Conservation (phyloP, 192 early-diverging fungal genomes). For the Podila horticola region DNA sequence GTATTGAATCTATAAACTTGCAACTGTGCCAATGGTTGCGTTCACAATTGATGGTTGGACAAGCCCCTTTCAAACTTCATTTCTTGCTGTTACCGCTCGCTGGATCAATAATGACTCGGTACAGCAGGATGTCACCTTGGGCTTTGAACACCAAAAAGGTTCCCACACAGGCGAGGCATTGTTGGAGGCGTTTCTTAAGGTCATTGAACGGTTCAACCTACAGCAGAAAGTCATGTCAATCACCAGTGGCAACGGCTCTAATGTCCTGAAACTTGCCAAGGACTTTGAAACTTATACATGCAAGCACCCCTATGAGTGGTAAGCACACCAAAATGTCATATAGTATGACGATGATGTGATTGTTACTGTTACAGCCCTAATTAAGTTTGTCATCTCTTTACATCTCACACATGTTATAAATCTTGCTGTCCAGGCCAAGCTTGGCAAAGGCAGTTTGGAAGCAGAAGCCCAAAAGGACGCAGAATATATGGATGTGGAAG, state of each 20-base stretch:
- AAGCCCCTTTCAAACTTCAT: slow-evolving; percentile 17
- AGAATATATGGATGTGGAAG: slow-evolving; percentile 11
- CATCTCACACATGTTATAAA: slow-evolving; percentile 27
- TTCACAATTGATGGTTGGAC: slow-evolving; percentile 31
- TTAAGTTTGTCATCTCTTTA: no score
- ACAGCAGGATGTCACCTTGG: slow-evolving; percentile 15
- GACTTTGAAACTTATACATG: slow-evolving; percentile 12
- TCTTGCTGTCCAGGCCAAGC: slow-evolving; percentile 30
- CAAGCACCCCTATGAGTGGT: slow-evolving; percentile 4
- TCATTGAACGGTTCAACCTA: slow-evolving; percentile 11
- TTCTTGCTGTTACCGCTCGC: slow-evolving; percentile 20
- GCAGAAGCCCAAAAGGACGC: slow-evolving; percentile 9
- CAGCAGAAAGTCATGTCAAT: slow-evolving; percentile 25
- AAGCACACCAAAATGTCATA: background rate
- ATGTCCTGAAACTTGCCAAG: slow-evolving; percentile 19
- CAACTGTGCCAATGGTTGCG: slow-evolving; percentile 14
- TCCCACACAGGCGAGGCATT: slow-evolving; percentile 21
- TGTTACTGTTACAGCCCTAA: no score
- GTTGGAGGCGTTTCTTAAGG: slow-evolving; percentile 22
- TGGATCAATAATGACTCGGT: slow-evolving; percentile 24
- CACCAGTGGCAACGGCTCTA: slow-evolving; percentile 21
- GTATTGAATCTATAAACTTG: slow-evolving; percentile 4
- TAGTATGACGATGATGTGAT: background rate
- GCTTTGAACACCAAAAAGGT: slow-evolving; percentile 20
- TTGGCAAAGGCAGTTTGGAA: slow-evolving; percentile 20